Conservation (phyloP, 1,284 basidiomycete genomes). For the Microbotryomycetes sp. region DNA sequence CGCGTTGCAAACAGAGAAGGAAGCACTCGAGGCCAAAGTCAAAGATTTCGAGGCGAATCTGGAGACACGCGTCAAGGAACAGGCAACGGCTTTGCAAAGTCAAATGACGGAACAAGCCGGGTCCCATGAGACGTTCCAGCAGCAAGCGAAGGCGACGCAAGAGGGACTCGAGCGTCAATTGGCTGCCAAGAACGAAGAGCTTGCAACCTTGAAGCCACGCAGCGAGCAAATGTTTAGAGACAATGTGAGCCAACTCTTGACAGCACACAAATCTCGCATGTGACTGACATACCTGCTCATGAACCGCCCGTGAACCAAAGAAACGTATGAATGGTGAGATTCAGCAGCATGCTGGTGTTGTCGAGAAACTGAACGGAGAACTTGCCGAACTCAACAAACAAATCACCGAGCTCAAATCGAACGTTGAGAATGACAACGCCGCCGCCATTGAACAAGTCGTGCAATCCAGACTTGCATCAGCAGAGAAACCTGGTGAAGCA, state of each 20-base stretch:
- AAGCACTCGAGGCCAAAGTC: conserved; percentile 44
- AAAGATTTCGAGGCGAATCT: conserved; percentile 18
- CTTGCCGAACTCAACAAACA: not conserved
- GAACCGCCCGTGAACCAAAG: not conserved
- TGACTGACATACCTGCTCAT: not conserved
- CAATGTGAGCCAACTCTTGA: conserved; percentile 14
- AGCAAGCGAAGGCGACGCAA: conserved; percentile 3
- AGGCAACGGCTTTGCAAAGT: conserved; percentile 12
- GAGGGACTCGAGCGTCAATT: conserved; percentile 1
- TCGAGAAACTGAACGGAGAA: not conserved
- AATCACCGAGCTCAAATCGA: conserved; percentile 1
- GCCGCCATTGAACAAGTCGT: conserved; percentile 28
- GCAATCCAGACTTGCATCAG: conserved; percentile 15
- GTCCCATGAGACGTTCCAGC: not conserved
- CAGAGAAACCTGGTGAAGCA: conserved; percentile 9
- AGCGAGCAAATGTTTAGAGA: conserved; percentile 27
- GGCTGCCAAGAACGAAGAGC: not conserved
- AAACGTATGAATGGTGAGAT: conserved; percentile 9
- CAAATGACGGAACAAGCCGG: conserved; percentile 12
- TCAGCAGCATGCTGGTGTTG: not conserved
- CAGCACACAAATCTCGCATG: not conserved
- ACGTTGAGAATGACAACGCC: conserved; percentile 14
- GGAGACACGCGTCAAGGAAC: conserved; percentile 36
- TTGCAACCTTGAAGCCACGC: conserved; percentile 3
- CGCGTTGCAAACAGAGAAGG: conserved; percentile 48